A percentile compares a stretch with the other conserved stretches of the same genome.
phyloP scores from a whole-genome alignment of 2,329 filamentous ascomycete genomes.

The Zelopaecilomyces penicillatus region DNA sequence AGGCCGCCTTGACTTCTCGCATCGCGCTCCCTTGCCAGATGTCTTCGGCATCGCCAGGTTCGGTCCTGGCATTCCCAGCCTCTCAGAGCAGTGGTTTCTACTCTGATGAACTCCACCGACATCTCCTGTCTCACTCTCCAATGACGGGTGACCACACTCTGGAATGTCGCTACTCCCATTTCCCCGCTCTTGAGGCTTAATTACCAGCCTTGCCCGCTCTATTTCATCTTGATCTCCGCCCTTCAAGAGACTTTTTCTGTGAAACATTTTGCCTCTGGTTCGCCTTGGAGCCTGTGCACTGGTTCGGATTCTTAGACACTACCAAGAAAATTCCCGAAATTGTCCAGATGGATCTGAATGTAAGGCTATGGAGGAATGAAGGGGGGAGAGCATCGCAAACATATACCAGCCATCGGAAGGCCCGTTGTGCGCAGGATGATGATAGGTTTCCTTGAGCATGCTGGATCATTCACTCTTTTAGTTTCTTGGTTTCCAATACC shows the following conservation, averaged over 20 bases:
- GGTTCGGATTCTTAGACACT: constrained; percentile 4
- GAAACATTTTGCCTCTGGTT: constrained; percentile 25
- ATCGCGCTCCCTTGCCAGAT: constrained; percentile 3
- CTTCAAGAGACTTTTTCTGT: constrained; percentile 3
- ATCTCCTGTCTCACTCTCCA: constrained; percentile 13
- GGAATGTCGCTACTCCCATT: constrained; percentile 18
- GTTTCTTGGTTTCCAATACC: neutral
- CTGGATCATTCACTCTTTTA: constrained; percentile 6
- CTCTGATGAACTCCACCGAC: constrained; percentile 2
- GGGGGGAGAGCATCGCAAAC: constrained; percentile 15
- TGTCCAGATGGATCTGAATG: too few relatives aligned
- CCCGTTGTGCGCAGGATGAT: constrained; percentile 14
- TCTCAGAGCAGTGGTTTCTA: constrained; percentile 1
- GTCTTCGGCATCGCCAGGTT: neutral
- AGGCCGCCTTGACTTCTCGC: neutral
- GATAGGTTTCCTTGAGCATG: constrained; percentile 7
- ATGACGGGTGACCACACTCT: constrained; percentile 10
- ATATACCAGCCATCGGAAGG: constrained; percentile 22
- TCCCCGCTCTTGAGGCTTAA: constrained; percentile 4
- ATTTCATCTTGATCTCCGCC: constrained; percentile 1
- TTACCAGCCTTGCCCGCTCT: constrained; percentile 5
- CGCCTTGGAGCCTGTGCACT: constrained; percentile 16
- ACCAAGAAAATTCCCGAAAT: constrained; percentile 5
- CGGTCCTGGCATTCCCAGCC: neutral
- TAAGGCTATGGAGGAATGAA: constrained; percentile 27